Conservation (phyloP, 352 stramenopile species). For the Thalassiosira hispida region DNA sequence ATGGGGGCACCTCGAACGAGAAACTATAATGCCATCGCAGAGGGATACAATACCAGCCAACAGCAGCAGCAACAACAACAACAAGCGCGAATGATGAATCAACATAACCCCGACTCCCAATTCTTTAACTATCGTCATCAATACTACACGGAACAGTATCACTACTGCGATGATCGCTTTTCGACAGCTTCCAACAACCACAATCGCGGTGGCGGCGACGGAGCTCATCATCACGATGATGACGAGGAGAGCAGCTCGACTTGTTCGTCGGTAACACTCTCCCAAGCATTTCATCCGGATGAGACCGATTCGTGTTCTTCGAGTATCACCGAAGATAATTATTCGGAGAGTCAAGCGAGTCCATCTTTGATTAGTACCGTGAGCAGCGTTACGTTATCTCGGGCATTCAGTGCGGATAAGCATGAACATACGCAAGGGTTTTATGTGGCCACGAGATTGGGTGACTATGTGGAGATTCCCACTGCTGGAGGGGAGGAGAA, state of each 20-base stretch:
- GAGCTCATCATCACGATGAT: not conserved
- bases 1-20: too few relatives aligned
- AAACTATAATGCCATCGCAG: too few relatives aligned
- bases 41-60: too few relatives aligned
- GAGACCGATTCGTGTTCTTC: slow-evolving; percentile 17
- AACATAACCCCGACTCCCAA: slow-evolving; percentile 10
- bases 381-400: slow-evolving; percentile 39
- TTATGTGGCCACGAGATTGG: slow-evolving; percentile 39
- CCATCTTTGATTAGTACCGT: slow-evolving; percentile 29
- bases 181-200: not conserved
- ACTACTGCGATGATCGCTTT: slow-evolving; percentile 34
- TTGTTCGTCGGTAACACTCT: slow-evolving; percentile 48
- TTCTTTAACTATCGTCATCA: slow-evolving; percentile 49
- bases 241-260: slow-evolving; percentile 27
- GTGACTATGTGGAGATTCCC: slow-evolving; percentile 34
- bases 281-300: slow-evolving; percentile 35
- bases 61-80: too few relatives aligned
- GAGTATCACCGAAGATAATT: slow-evolving; percentile 18
- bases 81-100: not conserved
- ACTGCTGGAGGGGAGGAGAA: not conserved
- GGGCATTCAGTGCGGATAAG: slow-evolving; percentile 26
- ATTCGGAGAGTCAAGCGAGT: not conserved
- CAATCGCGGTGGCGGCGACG: not conserved
- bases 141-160: slow-evolving; percentile 50
- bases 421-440: slow-evolving; percentile 44